Conservation (phyloP, 306 rosid species). For the Vigna mungo region DNA sequence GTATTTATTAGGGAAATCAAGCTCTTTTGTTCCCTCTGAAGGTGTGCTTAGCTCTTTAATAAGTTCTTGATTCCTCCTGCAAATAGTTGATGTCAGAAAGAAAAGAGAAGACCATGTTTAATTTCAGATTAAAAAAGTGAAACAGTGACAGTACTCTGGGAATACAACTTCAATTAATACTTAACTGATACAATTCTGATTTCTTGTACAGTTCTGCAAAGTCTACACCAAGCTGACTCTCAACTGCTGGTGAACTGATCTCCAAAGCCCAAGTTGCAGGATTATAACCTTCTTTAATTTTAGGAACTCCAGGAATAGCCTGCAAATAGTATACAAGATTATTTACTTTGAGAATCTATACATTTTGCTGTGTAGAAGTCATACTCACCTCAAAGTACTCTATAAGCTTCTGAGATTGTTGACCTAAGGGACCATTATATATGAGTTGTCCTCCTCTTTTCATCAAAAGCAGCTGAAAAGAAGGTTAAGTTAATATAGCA, state of each 20-base stretch:
- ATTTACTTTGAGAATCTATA: constrained; percentile 26
- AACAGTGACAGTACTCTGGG: not conserved
- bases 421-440: constrained; percentile 63
- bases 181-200: constrained; percentile 58
- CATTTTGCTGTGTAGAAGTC: constrained; percentile 6
- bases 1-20: constrained; percentile 52
- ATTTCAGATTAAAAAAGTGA: constrained; percentile 13
- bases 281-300: constrained; percentile 54
- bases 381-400: constrained; percentile 61
- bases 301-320: constrained; percentile 60
- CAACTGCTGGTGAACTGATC: constrained; percentile 52
- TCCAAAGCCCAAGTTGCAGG: constrained; percentile 66
- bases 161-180: constrained; percentile 31
- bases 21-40: constrained; percentile 51
- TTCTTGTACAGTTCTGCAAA: constrained; percentile 57
- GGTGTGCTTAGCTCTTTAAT: constrained; percentile 57
- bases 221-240: constrained; percentile 53
- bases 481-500: constrained; percentile 16
- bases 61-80: constrained; percentile 57
- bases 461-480: constrained; percentile 60
- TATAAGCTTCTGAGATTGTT: constrained; percentile 55
- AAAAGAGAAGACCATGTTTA: constrained; percentile 10
- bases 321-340: constrained; percentile 39
- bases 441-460: constrained; percentile 64
- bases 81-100: constrained; percentile 24